Percentiles rank a stretch among this genome's conserved stretches.
Conservation (phyloP, 78 protist species). For the Tieghemostelium lacteum region DNA sequence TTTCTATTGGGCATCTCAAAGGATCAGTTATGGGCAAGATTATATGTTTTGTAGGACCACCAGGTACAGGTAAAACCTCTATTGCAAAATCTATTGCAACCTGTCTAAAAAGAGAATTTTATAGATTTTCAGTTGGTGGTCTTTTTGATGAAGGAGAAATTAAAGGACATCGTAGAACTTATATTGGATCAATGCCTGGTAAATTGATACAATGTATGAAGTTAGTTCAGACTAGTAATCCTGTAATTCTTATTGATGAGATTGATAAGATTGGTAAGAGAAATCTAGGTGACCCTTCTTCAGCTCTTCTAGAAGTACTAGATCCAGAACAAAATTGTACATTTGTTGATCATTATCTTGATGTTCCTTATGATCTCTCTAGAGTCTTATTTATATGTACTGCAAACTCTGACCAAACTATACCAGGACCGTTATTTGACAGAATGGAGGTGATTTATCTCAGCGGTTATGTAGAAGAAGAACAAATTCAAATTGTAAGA, state of each 20-base stretch:
- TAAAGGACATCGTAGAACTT: slow-evolving; percentile 95
- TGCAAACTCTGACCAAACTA: slow-evolving; percentile 85
- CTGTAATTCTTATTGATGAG: slow-evolving; percentile 97
- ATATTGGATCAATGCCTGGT: slow-evolving; percentile 97
- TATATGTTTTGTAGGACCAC: slow-evolving; percentile 94
- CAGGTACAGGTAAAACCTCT: slow-evolving; percentile 96
- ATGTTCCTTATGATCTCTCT: slow-evolving; percentile 72
- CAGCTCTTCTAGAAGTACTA: slow-evolving; percentile 96
- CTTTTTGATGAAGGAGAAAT: slow-evolving; percentile 95
- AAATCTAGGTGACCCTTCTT: slow-evolving; percentile 94
- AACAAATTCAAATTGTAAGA: slow-evolving; percentile 91
- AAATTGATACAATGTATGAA: slow-evolving; percentile 94
- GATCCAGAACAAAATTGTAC: slow-evolving; percentile 96
- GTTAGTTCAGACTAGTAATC: slow-evolving; percentile 86
- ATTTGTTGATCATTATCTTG: slow-evolving; percentile 94
- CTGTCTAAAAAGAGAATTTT: slow-evolving; percentile 87
- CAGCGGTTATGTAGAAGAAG: slow-evolving; percentile 83
- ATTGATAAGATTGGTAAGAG: slow-evolving; percentile 89
- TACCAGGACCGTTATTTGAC: slow-evolving; percentile 92
- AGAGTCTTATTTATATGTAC: slow-evolving; percentile 95
- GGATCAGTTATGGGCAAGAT: slow-evolving; percentile 91
- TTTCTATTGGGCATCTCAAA: slow-evolving; percentile 85
- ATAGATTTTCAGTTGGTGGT: slow-evolving; percentile 97
- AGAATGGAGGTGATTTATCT: slow-evolving; percentile 95
- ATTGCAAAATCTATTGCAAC: slow-evolving; percentile 92